Percentiles rank a stretch among this genome's conserved stretches.
phyloP scores from a whole-genome alignment of 805 yeast genomes.

The Ogataea ramenticola region DNA sequence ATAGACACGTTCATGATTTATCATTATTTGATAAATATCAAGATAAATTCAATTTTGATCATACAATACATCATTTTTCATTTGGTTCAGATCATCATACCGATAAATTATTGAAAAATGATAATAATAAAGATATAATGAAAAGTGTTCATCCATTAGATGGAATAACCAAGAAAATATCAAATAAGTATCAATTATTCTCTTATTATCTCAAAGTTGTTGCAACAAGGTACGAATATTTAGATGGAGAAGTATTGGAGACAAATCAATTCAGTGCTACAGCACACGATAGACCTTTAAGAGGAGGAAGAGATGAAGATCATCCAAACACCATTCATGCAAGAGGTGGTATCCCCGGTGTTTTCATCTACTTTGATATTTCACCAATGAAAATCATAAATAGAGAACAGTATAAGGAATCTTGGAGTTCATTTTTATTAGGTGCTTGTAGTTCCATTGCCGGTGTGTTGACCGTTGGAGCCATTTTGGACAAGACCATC shows the following conservation, averaged over 20 bases:
- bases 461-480: slow-evolving; percentile 89
- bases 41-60: slow-evolving; percentile 66
- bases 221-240: slow-evolving; percentile 74
- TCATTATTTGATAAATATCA: slow-evolving; percentile 55
- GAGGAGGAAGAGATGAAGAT: slow-evolving; percentile 86
- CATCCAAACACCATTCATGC: slow-evolving; percentile 81
- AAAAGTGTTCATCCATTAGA: slow-evolving; percentile 63
- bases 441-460: slow-evolving; percentile 87
- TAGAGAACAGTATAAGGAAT: slow-evolving; percentile 61
- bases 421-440: slow-evolving; percentile 77
- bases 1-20: slow-evolving; percentile 77
- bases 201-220: slow-evolving; percentile 86
- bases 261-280: slow-evolving; percentile 91
- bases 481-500: slow-evolving; percentile 78
- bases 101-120: slow-evolving; percentile 17
- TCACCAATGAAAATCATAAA: slow-evolving; percentile 89
- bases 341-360: slow-evolving; percentile 87
- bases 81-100: slow-evolving; percentile 58
- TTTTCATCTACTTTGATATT: slow-evolving; percentile 82
- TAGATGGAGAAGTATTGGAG: slow-evolving; percentile 48
- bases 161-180: slow-evolving; percentile 32
- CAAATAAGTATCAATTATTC: slow-evolving; percentile 53
- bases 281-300: slow-evolving; percentile 75
- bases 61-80: slow-evolving; percentile 69
- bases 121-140: slow-evolving; percentile 17